phyloP scores from a whole-genome alignment of 371 early-diverging fungal genomes.

The Fennellomyces sp. region DNA sequence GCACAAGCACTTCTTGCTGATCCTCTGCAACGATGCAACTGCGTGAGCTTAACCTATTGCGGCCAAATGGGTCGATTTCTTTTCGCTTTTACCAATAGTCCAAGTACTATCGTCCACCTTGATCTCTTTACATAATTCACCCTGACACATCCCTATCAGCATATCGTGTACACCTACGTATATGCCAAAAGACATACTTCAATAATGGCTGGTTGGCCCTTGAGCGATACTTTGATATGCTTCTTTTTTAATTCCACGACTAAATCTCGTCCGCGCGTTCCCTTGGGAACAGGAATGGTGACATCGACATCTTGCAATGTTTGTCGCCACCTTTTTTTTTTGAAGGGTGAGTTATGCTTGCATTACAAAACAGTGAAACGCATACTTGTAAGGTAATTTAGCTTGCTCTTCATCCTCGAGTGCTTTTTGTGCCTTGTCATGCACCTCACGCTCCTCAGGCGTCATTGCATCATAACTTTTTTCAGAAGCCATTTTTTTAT shows the following conservation, averaged over 20 bases:
- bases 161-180: neutral
- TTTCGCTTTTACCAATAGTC: constrained; percentile 63
- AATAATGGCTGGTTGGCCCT: constrained; percentile 76
- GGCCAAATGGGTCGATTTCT: neutral
- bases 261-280: constrained; percentile 75
- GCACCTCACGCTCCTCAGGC: constrained; percentile 38
- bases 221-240: constrained; percentile 72
- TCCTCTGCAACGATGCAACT: no score
- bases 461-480: constrained; percentile 31
- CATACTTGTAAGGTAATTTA: constrained; percentile 48
- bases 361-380: neutral
- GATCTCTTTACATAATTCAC: constrained; percentile 72
- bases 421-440: constrained; percentile 35
- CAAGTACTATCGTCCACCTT: constrained; percentile 87
- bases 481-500: constrained; percentile 1
- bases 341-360: neutral
- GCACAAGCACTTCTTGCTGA: constrained; percentile 73
- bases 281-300: constrained; percentile 74
- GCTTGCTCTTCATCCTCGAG: constrained; percentile 61
- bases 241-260: constrained; percentile 70
- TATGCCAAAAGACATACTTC: constrained; percentile 48
- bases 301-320: constrained; percentile 86
- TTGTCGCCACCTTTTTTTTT: constrained; percentile 71
- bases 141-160: constrained; percentile 44
- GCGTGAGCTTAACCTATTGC: constrained; percentile 1